Conservation (phyloP, 2,329 filamentous ascomycete species). For the Furcasterigmium furcatum region DNA sequence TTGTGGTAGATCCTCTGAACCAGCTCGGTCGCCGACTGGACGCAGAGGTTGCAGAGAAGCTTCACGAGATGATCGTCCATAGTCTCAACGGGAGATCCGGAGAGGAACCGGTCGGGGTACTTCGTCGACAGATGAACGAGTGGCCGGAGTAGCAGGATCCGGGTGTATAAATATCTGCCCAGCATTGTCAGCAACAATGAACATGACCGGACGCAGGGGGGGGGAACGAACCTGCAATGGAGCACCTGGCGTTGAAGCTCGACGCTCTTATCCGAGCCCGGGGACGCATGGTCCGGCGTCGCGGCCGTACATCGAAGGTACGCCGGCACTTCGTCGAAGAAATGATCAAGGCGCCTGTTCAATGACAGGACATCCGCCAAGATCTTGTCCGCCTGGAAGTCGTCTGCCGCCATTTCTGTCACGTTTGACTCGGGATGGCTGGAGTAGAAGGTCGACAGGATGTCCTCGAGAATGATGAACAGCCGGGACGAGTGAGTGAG, state of each 20-base stretch:
- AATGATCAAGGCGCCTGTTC: not conserved
- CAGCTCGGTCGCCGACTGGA: not conserved
- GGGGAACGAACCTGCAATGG: not conserved
- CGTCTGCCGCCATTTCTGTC: not conserved
- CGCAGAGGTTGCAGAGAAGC: not conserved
- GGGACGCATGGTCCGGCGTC: not conserved
- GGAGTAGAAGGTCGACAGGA: constrained; percentile 2
- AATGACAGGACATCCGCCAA: not conserved
- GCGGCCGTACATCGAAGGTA: not conserved
- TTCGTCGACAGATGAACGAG: not conserved
- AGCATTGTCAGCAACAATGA: too few species aligned
- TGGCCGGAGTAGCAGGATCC: not conserved
- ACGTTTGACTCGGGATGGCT: not conserved
- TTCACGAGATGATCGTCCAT: not conserved
- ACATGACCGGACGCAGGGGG: too few species aligned
- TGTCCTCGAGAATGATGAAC: constrained; percentile 8
- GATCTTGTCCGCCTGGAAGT: not conserved
- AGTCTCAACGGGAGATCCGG: not conserved
- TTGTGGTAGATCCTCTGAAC: not conserved
- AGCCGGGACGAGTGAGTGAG: constrained; percentile 14
- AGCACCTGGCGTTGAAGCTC: not conserved
- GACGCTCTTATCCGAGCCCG: not conserved
- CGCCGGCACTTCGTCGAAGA: not conserved
- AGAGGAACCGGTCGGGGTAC: not conserved
- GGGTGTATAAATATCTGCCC: not conserved